Evolutionary conservation across 2,329 filamentous ascomycete species (phyloP), one percentile per base, ranked within the genome.

Genomic region (Nothophoma quercina): DNA sequence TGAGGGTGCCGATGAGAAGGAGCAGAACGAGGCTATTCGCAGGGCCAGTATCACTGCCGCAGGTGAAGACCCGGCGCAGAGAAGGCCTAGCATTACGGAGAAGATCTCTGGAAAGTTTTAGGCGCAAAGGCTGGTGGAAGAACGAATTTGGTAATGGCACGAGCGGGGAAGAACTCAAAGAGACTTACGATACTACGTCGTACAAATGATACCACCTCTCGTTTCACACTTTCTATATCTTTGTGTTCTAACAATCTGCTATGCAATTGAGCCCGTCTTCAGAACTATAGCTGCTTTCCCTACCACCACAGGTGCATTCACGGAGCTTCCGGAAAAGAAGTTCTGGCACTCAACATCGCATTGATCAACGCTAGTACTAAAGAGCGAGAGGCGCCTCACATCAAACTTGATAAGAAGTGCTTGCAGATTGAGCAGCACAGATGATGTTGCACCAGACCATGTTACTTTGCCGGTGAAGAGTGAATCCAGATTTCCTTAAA

Each of bases 1-100:
- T 35, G 61, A 64, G 29, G 57, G 59, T 5, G 42, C 39, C 23
- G 53, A 45, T 36, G 59, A 62, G 38, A 45, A 49, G 39, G 46
- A 53, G 16, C 45, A 59, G 16, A 34, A 49, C 4, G 53, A 63
- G 7, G 43, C 49, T 29, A 53, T 61, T 25, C 40, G 58, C 7
- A 48, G 47, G 25, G 58, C 58, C n/a, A 63, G 60, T 45, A 33
- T 63, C 7, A 54, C 43, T 4, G 60, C 47, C 12, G 43, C 42
- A 25, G 54, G 49, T 10, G 49, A 49, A 29, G 46, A 47, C 42
- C 25, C 8, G 4, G 5, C 48, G 13, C 28, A n/a, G 21, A 44
- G 48, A 34, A 44, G 28, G 16, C 9, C 40, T 16, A 54, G 53
- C 16, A 44, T 54, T 10, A 46, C 39, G 4, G 55, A 54, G 42